Evolutionary conservation across 805 yeast species (phyloP), one percentile per base, ranked within the genome.

Genomic region (Metschnikowia santaceciliae): DNA sequence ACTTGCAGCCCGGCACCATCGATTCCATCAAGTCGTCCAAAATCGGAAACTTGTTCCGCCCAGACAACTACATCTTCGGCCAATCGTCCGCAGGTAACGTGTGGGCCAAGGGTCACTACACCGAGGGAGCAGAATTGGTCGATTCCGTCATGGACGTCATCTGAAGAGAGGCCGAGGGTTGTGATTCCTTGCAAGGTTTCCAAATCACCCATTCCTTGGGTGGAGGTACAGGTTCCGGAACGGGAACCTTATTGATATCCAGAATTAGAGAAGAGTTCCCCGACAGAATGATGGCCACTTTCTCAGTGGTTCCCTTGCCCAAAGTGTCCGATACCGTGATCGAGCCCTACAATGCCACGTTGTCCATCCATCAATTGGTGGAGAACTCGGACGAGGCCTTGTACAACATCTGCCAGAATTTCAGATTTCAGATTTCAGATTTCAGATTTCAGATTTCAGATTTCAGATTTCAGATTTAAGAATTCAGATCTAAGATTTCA

Each of bases 31-130:
- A 84, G 66, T 75, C 87, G 47, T 88, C 96, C 3, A 74, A 78
- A n/a, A 84, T 84, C 62, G 96, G 96, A 56, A 82, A 84, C 66
- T 75, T 90, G 59, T 90, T 89, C 72, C 86, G 97, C 72, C 97
- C 97, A 32, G 97, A 90, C 68, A 90, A 90, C 74, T 84, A 82
- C 63, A 86, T 90, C 56, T 87, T 82, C 65, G 96, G 96, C 45
- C 95, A 89, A 70, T 82, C 91, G 30, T 88, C 96, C 26, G 97
- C 97, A 1, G 97, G 96, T 62, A 90, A 90, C 65, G 95, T 88
- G 62, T 90, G 97, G 97, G 97, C 97, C 50, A 90, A 90, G 70
- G 97, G 97, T 66, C 94, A 88, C 74, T 90, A 90, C 77, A 90
- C 97, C 36, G 97, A 90, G 71, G 97, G 97, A 62, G 96, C 97